These are phyloP conservation scores for Fusarium acutatum DNA, from an alignment of 2,329 filamentous ascomycete species.

Conservation along the genomic window DNA sequence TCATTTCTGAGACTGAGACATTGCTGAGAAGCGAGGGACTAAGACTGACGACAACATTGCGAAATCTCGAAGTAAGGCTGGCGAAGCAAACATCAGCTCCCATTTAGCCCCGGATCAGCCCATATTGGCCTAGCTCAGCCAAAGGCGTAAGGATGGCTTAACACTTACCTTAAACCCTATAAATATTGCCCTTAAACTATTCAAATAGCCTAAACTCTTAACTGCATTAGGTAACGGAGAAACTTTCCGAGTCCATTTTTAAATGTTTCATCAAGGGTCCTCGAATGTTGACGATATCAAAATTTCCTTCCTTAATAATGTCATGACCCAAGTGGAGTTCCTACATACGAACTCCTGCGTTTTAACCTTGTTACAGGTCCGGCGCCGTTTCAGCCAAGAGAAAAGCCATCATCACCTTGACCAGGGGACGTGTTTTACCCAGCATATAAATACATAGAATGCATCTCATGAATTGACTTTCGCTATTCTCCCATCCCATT, in stretches of 20 bases:
- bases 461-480: neutral
- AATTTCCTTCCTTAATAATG: neutral
- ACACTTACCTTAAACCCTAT: neutral
- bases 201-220: neutral
- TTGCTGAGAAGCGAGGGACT: neutral
- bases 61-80: neutral
- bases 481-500: neutral
- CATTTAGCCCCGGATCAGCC: neutral
- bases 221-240: neutral
- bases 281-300: neutral
- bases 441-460: neutral
- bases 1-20: neutral
- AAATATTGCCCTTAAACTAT: neutral
- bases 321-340: neutral
- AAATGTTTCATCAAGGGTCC: neutral
- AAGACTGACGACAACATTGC: conserved; percentile 12
- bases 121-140: neutral
- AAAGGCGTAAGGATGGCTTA: neutral
- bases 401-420: neutral
- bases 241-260: neutral
- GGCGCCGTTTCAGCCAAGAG: neutral
- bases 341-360: neutral
- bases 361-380: neutral
- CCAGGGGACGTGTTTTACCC: neutral
- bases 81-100: neutral